Evolutionary conservation across 352 stramenopile genomes (phyloP).

Genomic region (Phytophthora ohioensis): DNA sequence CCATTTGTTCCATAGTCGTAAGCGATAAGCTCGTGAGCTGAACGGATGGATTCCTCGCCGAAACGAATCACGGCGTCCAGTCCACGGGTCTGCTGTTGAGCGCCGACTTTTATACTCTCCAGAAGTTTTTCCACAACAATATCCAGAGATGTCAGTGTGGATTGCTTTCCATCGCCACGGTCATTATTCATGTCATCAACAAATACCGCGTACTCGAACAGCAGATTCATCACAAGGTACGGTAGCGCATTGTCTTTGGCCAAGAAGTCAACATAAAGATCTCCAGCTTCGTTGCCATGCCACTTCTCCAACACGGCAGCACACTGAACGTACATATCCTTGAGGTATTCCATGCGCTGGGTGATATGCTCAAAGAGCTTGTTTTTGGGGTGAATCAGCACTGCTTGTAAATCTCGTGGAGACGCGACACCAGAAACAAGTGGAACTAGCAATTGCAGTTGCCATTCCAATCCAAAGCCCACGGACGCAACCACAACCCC

Average conservation of each 20-base stretch:
- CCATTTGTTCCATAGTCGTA: background rate
- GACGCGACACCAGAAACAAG: constrained; percentile 35
- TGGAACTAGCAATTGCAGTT: constrained; percentile 54
- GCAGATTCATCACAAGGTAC: constrained; percentile 55
- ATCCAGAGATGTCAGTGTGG: constrained; percentile 19
- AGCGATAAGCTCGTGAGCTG: constrained; percentile 20
- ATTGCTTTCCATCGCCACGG: constrained; percentile 11
- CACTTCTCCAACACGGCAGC: constrained; percentile 41
- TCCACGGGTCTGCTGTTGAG: background rate
- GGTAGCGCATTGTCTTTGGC: constrained; percentile 40
- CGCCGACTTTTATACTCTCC: constrained; percentile 6
- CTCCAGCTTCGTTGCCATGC: constrained; percentile 13
- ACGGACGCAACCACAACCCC: constrained; percentile 29
- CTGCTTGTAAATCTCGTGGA: constrained; percentile 31
- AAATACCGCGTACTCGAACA: constrained; percentile 51
- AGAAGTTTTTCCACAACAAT: constrained; percentile 27
- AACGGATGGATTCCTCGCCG: constrained; percentile 27
- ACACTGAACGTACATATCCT: constrained; percentile 31
- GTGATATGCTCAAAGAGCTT: constrained; percentile 41
- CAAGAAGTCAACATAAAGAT: constrained; percentile 48
- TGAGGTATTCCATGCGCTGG: constrained; percentile 38
- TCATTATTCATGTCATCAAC: constrained; percentile 35
- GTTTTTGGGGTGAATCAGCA: constrained; percentile 64
- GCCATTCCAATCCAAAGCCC: constrained; percentile 52
- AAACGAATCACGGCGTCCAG: constrained; percentile 32